Base-by-base conservation (phyloP, 495 filamentous ascomycete species). In the Darksidea phi region DNA sequence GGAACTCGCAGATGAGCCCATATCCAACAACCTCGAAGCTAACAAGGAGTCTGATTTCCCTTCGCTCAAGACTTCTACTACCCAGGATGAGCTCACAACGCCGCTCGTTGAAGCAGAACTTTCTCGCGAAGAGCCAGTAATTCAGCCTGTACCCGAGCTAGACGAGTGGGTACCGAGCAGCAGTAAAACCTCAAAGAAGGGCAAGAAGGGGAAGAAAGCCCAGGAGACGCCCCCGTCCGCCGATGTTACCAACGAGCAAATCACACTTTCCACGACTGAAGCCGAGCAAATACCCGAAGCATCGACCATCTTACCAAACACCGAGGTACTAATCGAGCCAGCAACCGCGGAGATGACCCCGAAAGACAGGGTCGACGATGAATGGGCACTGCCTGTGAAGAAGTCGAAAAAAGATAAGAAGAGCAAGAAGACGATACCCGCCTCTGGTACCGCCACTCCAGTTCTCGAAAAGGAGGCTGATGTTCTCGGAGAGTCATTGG, bases 381-480 rank as follows among this genome's bases (percentile, higher is more conserved):
- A 37, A 10, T 57, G 53, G 53, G 43, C 28, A 20, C 53, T 37
- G 15, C 21, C 23, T n/a, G 43, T 57, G 6, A 61, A 61, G 38
- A 64, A 64, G 43, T 61, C 48, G 34, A 68, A 68, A 56, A 68
- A 63, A 36, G 55, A 66, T 11, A 63, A 63, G 59, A 66, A 69
- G 24, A 48, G 48, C 37, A 70, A 70, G 61, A 67, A 70, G 47
- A 55, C 50, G 32, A 61, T 61, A 20, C 18, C 43, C 2, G 37
- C 43, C 23, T 57, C 60, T 32, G 64, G 56, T 15, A 23, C 54
- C 10, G 59, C 75, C 0, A 79, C 83, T 0, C 67, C 95, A 0
- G 70, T 90, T 28, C 68, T 94, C 0, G 63, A 66, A 52, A 60
- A 46, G 26, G 43, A 46, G 18, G 36, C 25, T 26, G 38, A n/a